Conservation (phyloP, 1,284 basidiomycete species). For the Austropuccinia psidii region DNA sequence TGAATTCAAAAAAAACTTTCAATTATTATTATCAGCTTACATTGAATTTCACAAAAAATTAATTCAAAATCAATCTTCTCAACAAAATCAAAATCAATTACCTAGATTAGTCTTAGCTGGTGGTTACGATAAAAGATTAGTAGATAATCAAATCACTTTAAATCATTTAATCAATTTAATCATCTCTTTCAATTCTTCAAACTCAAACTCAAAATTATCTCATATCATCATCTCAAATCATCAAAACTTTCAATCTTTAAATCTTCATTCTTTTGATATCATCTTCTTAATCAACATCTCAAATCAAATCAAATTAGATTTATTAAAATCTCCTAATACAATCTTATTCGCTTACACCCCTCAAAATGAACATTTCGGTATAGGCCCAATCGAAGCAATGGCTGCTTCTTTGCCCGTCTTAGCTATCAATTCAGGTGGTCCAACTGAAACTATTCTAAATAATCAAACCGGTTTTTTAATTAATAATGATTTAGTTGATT, state of each 20-base stretch:
- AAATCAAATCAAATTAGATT: constrained; percentile 65
- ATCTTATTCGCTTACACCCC: constrained; percentile 83
- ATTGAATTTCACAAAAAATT: constrained; percentile 46
- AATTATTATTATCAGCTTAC: constrained; percentile 73
- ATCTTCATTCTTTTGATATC: constrained; percentile 55
- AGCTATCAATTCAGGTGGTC: constrained; percentile 81
- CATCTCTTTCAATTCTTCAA: constrained; percentile 53
- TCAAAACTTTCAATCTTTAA: constrained; percentile 49
- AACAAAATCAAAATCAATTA: constrained; percentile 37
- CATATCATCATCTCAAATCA: constrained; percentile 50
- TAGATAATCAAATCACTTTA: constrained; percentile 64
- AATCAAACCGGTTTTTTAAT: constrained; percentile 51
- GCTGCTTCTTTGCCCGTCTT: constrained; percentile 80
- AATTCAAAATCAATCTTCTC: too few species aligned
- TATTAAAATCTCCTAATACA: constrained; percentile 57
- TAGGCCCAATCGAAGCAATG: constrained; percentile 94
- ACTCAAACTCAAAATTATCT: constrained; percentile 40
- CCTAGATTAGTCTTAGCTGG: constrained; percentile 51
- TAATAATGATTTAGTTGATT: constrained; percentile 56
- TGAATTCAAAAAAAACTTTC: constrained; percentile 87
- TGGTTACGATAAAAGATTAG: constrained; percentile 63
- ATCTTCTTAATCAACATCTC: constrained; percentile 81
- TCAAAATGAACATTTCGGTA: constrained; percentile 92
- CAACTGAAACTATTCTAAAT: constrained; percentile 76
- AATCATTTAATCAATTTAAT: constrained; percentile 50